Evolutionary conservation across 768 basidiomycete species (phyloP), one percentile per base, ranked within the genome.

Genomic region (Leccinum subgranulosum): DNA sequence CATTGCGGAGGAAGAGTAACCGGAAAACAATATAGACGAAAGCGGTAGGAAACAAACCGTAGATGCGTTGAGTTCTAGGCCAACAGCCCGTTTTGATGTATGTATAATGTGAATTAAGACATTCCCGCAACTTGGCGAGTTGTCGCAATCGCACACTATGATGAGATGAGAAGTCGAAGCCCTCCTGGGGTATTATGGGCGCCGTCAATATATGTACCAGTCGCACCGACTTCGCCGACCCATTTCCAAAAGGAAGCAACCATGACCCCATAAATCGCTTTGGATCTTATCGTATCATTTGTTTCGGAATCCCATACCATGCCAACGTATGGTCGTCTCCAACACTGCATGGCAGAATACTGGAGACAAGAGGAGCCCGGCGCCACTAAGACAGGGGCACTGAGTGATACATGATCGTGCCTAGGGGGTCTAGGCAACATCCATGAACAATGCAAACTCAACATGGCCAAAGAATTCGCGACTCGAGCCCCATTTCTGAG

Each of bases 291-390:
- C 21, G 79, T 79, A 50, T 82, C 80, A 59, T 83, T 81, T 11
- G 79, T 81, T 64, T 83, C 77, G 69, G 76, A 83, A 64, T 79
- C 72, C 76, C 77, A 81, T 1, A 80, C 77, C 17, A 73, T 69
- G 31, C 77, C 76, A 14, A 59, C 51, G 39, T 72, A 71, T 52
- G 33, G 67, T 76, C 59, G 79, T 74, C 60, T 75, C 74, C 15
- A 66, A 64, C 29, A 63, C 62, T 21, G 76, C 65, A 12, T 28
- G 66, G 69, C 8, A n/a, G 70, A 74, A 59, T 74, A 70, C 61
- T 77, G 73, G 49, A 79, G 8, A 9, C 36, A 8, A 39, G 23
- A 23, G n/a, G 17, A 39, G 9, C n/a, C 39, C 17, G 17, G n/a
- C n/a, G 9, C 8, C 15, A 6, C 36, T 39, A 68, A 76, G 27